Evolutionary conservation across 305 asterid species (phyloP).

Genomic region (Fraxinus albicans): DNA sequence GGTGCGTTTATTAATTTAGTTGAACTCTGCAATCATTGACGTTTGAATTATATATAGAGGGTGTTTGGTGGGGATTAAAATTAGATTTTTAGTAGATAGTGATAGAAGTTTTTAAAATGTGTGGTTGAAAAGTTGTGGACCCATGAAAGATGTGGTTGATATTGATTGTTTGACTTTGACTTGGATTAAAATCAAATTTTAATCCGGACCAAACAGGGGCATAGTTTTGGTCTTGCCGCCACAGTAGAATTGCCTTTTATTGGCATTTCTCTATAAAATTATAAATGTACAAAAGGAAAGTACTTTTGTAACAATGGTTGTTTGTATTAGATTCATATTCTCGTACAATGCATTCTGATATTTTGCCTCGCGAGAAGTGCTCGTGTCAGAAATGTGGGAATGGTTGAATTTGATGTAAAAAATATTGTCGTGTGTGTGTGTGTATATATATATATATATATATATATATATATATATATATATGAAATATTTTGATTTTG

Average conservation of each 20-base stretch:
- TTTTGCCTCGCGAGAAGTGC: not conserved
- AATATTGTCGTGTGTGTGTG: too few relatives aligned
- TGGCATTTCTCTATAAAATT: not conserved
- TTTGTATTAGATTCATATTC: not conserved
- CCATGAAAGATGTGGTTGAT: too few relatives aligned
- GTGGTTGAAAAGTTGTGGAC: too few relatives aligned
- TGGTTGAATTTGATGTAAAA: not conserved
- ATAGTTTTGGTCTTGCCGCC: not conserved
- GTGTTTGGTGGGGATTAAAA: too few relatives aligned
- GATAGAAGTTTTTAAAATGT: too few relatives aligned
- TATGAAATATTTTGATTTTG: not conserved
- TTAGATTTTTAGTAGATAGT: too few relatives aligned
- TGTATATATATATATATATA: too few relatives aligned
- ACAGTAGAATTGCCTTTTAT: not conserved
- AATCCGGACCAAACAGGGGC: too few relatives aligned
- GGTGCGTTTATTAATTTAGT: not conserved
- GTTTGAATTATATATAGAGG: not conserved
- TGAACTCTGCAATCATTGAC: not conserved
- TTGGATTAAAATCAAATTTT: too few relatives aligned
- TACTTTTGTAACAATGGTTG: not conserved
- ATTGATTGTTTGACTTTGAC: too few relatives aligned
- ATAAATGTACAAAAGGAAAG: not conserved
- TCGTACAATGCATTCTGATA: not conserved
- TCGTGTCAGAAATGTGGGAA: not conserved
- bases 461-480: too few relatives aligned